Evolutionary conservation across 2,329 filamentous ascomycete genomes (phyloP).

Genomic region (Macrophomina tecta): DNA sequence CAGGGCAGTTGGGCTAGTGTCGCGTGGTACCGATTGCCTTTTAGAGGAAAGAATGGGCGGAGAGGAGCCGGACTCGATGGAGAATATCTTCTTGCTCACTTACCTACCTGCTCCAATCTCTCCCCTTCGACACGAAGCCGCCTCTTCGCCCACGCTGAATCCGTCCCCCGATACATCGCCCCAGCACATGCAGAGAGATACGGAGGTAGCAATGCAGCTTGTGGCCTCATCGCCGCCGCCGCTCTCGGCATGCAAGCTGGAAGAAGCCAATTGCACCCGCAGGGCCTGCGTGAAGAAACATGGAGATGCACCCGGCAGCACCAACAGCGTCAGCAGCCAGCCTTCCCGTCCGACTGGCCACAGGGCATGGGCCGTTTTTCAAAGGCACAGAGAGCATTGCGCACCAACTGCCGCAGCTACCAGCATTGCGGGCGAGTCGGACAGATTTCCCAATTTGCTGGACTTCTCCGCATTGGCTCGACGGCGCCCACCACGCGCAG

Average conservation of each 20-base stretch:
- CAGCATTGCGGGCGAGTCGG: constrained; percentile 2
- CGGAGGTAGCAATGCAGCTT: not conserved
- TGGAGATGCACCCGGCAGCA: not conserved
- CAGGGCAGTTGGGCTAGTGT: not conserved
- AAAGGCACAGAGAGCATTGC: no score
- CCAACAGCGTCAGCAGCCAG: not conserved
- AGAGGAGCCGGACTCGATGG: not conserved
- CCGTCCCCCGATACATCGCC: no score
- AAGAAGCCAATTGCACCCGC: not conserved
- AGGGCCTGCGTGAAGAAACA: not conserved
- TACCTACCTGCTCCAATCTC: not conserved
- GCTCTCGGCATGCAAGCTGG: not conserved
- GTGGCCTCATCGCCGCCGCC: not conserved
- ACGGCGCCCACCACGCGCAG: not conserved
- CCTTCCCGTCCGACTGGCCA: not conserved
- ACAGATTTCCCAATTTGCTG: constrained; percentile 17
- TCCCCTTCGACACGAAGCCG: no score
- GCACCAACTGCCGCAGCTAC: not conserved
- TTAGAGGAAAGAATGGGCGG: not conserved
- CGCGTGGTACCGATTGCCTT: constrained; percentile 3
- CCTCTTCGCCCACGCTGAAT: no score
- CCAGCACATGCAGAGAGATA: not conserved
- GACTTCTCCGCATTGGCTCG: constrained; percentile 2
- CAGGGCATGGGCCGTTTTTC: no score
- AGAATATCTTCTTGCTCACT: not conserved